These are phyloP conservation scores for Eimeria sp. DNA, from an alignment of 169 alveolate species.

Conservation along the genomic window DNA sequence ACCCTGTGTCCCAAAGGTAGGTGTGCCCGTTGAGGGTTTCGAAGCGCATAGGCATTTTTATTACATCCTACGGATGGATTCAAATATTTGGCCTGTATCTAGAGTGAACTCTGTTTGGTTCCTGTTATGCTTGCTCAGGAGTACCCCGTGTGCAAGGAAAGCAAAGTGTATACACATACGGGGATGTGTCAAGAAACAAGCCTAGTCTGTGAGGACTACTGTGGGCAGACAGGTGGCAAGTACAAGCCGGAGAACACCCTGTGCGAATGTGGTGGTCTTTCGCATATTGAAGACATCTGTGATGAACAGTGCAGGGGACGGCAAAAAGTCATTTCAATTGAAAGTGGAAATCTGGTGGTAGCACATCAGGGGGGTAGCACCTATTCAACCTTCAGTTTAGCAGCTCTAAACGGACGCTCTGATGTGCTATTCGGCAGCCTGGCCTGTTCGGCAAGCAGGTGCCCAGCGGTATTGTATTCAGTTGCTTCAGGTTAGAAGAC, in stretches of 20 bases:
- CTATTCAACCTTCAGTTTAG: background rate
- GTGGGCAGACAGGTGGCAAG: slow-evolving; percentile 44
- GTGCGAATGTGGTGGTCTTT: slow-evolving; percentile 10
- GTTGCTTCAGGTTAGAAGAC: background rate
- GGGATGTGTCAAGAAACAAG: slow-evolving; percentile 12
- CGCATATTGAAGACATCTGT: background rate
- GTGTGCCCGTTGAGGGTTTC: background rate
- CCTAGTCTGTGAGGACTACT: slow-evolving; percentile 30
- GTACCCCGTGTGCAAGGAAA: slow-evolving; percentile 37
- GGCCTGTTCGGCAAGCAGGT: background rate
- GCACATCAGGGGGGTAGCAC: background rate
- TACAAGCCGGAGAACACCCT: slow-evolving; percentile 36
- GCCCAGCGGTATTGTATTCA: background rate
- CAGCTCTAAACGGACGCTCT: slow-evolving; percentile 35
- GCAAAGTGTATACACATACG: slow-evolving; percentile 21
- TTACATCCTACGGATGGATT: background rate
- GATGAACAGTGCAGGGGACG: slow-evolving; percentile 1
- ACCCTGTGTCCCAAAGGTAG: slow-evolving; percentile 37
- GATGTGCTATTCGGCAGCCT: slow-evolving; percentile 23
- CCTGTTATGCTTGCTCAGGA: slow-evolving; percentile 15
- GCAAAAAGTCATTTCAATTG: slow-evolving; percentile 12
- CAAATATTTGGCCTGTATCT: background rate
- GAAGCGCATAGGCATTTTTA: background rate
- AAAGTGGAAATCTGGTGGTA: slow-evolving; percentile 1
- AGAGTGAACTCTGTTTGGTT: background rate